phyloP scores from a whole-genome alignment of 345 rosid species.

The Toxicodendron radicans region DNA sequence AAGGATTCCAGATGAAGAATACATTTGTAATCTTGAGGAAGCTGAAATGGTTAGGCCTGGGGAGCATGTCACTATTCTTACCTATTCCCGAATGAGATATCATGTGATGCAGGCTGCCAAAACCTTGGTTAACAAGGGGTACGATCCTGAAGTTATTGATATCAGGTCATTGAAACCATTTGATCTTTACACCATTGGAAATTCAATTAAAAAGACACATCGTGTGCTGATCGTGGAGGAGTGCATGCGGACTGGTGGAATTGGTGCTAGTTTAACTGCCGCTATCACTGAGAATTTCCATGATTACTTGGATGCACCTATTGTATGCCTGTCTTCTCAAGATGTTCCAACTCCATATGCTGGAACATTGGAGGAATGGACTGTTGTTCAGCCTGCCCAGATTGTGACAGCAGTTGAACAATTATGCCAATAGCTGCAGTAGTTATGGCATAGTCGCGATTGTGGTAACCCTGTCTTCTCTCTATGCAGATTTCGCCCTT shows the following conservation, averaged over 20 bases:
- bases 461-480: conserved; percentile 1
- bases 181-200: conserved; percentile 84
- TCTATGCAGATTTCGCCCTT: background rate
- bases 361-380: conserved; percentile 86
- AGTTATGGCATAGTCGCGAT: conserved; percentile 19
- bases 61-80: conserved; percentile 79
- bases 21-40: conserved; percentile 85
- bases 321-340: conserved; percentile 89
- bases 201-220: conserved; percentile 91
- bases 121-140: conserved; percentile 87
- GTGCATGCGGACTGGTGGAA: conserved; percentile 96
- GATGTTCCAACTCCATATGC: conserved; percentile 97
- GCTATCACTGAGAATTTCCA: conserved; percentile 87
- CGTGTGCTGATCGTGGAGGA: conserved; percentile 92
- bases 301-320: conserved; percentile 93
- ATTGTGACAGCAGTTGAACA: conserved; percentile 91
- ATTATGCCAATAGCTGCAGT: conserved; percentile 64
- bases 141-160: conserved; percentile 93
- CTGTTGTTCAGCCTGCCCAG: conserved; percentile 92
- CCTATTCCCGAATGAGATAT: conserved; percentile 95
- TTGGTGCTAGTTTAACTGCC: conserved; percentile 91
- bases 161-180: conserved; percentile 91
- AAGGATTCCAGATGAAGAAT: conserved; percentile 89
- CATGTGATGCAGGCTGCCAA: conserved; percentile 98
- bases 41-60: conserved; percentile 98